Conservation (phyloP, 208 protist species). For the Herpetomonas muscarum region DNA sequence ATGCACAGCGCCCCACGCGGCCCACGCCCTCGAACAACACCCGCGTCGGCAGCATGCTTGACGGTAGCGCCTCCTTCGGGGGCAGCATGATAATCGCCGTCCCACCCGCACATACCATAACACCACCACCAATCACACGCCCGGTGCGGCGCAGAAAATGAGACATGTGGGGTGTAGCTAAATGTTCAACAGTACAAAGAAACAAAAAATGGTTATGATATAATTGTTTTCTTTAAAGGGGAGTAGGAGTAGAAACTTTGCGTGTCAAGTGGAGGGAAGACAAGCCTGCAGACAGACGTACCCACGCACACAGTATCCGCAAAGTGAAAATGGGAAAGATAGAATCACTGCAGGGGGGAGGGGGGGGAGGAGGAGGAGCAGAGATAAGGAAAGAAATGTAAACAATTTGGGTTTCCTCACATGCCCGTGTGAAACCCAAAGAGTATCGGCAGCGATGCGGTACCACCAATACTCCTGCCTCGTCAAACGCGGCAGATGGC, state of each 20-base stretch:
- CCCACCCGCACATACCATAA: conserved; percentile 15
- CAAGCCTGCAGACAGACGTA: background rate
- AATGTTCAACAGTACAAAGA: no score
- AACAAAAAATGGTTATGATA: no score
- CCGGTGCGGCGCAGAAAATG: conserved; percentile 10
- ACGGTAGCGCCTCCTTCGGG: conserved; percentile 65
- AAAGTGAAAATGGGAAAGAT: background rate
- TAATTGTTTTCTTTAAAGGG: no score
- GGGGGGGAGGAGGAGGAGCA: no score
- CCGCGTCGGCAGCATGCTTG: conserved; percentile 49
- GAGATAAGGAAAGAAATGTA: no score
- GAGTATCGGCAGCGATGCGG: no score
- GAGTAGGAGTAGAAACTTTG: no score
- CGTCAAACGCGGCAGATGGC: no score
- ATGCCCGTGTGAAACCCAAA: no score
- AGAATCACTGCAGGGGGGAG: background rate
- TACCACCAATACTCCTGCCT: no score
- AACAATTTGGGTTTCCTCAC: no score
- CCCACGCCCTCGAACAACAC: conserved; percentile 81
- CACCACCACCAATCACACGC: conserved; percentile 11
- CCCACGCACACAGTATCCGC: background rate
- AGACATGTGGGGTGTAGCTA: no score
- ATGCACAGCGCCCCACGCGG: conserved; percentile 68
- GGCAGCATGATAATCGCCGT: conserved; percentile 43
- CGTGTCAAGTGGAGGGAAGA: background rate